Percentiles rank a stretch among this genome's conserved stretches.
These are phyloP conservation scores for Lachancea lanzarotensis DNA, from an alignment of 805 yeast genomes.

Conservation along the genomic window DNA sequence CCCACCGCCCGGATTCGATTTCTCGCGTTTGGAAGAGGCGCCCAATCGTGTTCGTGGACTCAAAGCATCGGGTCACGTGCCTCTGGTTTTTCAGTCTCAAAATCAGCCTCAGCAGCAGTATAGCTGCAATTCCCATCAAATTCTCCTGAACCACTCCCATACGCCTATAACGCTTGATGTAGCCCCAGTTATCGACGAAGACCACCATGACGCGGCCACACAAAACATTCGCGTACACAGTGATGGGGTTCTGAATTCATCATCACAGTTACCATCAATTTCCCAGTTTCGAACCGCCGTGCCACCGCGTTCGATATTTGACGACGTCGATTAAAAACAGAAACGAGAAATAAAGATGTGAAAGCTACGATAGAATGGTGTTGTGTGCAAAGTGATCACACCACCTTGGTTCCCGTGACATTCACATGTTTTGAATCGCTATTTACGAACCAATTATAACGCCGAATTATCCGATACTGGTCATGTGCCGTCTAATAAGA, in stretches of 20 bases:
- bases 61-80: neutral
- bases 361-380: no score
- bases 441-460: constrained; percentile 7
- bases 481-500: neutral
- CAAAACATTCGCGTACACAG: neutral
- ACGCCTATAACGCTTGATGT: constrained; percentile 21
- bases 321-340: constrained; percentile 22
- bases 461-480: constrained; percentile 2
- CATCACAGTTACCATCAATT: neutral
- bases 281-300: constrained; percentile 28
- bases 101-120: no score
- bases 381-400: no score
- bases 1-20: constrained; percentile 39
- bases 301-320: constrained; percentile 37
- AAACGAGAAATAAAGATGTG: no score
- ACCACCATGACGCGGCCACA: neutral
- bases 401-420: no score
- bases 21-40: constrained; percentile 33
- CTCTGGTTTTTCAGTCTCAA: no score
- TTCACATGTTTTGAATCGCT: neutral
- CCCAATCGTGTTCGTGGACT: constrained; percentile 20
- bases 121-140: neutral
- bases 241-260: neutral
- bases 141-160: constrained; percentile 12
- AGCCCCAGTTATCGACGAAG: constrained; percentile 6